A percentile compares a stretch with the other conserved stretches of the same genome.
phyloP scores from a whole-genome alignment of 2,329 filamentous ascomycete species.

The Epichloe sp. region DNA sequence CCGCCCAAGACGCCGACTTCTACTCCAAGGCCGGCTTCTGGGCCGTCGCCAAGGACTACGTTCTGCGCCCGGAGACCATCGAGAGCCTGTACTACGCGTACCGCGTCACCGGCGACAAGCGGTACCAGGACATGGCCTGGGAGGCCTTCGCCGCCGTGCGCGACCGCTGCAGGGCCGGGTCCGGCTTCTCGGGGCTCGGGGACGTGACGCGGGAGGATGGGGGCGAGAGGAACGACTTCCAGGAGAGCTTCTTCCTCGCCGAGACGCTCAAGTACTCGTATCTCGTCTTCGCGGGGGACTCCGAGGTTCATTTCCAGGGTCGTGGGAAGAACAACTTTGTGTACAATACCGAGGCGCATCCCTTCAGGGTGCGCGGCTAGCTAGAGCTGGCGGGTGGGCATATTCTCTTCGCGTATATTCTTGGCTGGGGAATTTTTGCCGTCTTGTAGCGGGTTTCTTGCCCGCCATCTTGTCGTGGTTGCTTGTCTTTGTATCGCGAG shows the following conservation, averaged over 20 bases:
- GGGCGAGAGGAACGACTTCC: slow-evolving; percentile 54
- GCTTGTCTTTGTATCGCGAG: no score
- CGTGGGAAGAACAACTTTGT: slow-evolving; percentile 31
- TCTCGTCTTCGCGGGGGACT: slow-evolving; percentile 53
- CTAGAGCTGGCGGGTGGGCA: neutral
- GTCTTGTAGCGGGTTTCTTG: no score
- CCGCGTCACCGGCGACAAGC: slow-evolving; percentile 58
- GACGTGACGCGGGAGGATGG: slow-evolving; percentile 54
- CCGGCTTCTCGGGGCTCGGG: slow-evolving; percentile 52
- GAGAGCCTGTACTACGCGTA: slow-evolving; percentile 83
- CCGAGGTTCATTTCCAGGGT: slow-evolving; percentile 38
- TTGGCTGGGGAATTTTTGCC: neutral
- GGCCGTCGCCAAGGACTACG: slow-evolving; percentile 32
- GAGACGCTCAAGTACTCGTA: slow-evolving; percentile 80
- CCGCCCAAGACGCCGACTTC: slow-evolving; percentile 50
- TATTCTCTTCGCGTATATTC: neutral
- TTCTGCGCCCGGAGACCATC: slow-evolving; percentile 67
- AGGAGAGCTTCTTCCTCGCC: slow-evolving; percentile 81
- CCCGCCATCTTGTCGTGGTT: no score
- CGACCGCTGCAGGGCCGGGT: slow-evolving; percentile 45
- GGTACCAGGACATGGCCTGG: slow-evolving; percentile 79
- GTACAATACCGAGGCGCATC: slow-evolving; percentile 38
- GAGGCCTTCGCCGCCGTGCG: slow-evolving; percentile 60
- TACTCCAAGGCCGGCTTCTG: slow-evolving; percentile 41
- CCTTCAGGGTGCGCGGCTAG: slow-evolving; percentile 16